A percentile compares a stretch with the other conserved stretches of the same genome.
phyloP scores from a whole-genome alignment of 1,139 yeast species.

The Starmera stellimalicola region DNA sequence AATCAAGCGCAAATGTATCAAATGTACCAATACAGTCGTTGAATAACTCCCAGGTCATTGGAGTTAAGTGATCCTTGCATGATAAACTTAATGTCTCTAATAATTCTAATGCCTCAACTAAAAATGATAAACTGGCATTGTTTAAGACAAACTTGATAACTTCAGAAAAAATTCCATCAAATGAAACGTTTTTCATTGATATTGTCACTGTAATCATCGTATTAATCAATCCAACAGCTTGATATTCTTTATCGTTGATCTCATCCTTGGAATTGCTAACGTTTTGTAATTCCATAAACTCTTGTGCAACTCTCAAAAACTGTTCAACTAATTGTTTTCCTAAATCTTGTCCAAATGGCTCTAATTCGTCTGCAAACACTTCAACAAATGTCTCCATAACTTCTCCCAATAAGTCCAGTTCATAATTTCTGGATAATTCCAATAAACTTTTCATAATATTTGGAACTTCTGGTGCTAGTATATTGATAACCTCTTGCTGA shows the following conservation, averaged over 20 bases:
- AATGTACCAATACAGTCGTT: constrained; percentile 35
- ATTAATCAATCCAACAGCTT: constrained; percentile 81
- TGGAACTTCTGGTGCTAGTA: constrained; percentile 62
- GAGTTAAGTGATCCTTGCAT: constrained; percentile 13
- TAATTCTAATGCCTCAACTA: constrained; percentile 72
- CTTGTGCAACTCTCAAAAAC: constrained; percentile 61
- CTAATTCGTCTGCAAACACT: constrained; percentile 74
- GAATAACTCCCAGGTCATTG: constrained; percentile 27
- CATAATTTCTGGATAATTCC: constrained; percentile 71
- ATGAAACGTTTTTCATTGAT: constrained; percentile 69
- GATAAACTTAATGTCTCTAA: constrained; percentile 31
- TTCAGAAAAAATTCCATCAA: constrained; percentile 69
- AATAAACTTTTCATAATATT: constrained; percentile 76
- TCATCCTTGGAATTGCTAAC: constrained; percentile 29
- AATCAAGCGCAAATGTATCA: constrained; percentile 47
- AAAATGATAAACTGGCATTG: constrained; percentile 63
- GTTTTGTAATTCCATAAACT: constrained; percentile 38
- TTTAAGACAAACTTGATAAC: constrained; percentile 58
- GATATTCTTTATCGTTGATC: constrained; percentile 66
- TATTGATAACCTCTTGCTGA: constrained; percentile 58
- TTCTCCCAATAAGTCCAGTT: constrained; percentile 74
- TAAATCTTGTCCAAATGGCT: constrained; percentile 85
- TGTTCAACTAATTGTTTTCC: constrained; percentile 74
- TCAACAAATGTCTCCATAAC: constrained; percentile 96
- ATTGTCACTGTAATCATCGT: constrained; percentile 81